phyloP scores from a whole-genome alignment of 306 rosid genomes.

The Cicer chorassanicum region DNA sequence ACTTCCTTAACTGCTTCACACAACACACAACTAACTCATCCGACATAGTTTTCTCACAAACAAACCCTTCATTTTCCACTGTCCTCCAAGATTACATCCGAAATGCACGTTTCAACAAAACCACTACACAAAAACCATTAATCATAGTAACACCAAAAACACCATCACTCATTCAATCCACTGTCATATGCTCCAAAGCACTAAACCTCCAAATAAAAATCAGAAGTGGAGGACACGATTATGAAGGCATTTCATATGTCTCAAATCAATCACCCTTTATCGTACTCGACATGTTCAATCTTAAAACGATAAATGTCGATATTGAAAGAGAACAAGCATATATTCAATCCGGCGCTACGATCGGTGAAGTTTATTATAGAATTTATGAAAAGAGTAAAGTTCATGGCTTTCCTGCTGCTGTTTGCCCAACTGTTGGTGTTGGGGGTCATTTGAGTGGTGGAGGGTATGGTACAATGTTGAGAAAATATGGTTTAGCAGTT shows the following conservation, averaged over 20 bases:
- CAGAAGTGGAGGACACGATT: slow-evolving; percentile 56
- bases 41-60: neutral
- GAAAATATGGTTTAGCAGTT: slow-evolving; percentile 45
- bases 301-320: slow-evolving; percentile 41
- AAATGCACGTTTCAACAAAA: slow-evolving; percentile 53
- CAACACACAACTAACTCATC: slow-evolving; percentile 29
- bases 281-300: slow-evolving; percentile 46
- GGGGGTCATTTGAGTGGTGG: slow-evolving; percentile 56
- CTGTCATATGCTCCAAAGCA: slow-evolving; percentile 45
- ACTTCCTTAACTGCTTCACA: slow-evolving; percentile 42
- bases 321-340: slow-evolving; percentile 10
- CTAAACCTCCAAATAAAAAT: slow-evolving; percentile 33
- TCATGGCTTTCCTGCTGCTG: slow-evolving; percentile 54
- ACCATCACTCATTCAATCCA: slow-evolving; percentile 42
- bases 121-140: slow-evolving; percentile 42
- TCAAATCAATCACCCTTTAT: slow-evolving; percentile 42
- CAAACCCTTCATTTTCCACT: slow-evolving; percentile 44
- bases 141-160: slow-evolving; percentile 43
- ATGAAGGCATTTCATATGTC: slow-evolving; percentile 49
- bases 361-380: slow-evolving; percentile 51
- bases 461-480: slow-evolving; percentile 49
- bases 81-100: slow-evolving; percentile 51
- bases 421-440: slow-evolving; percentile 54
- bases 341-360: slow-evolving; percentile 47
- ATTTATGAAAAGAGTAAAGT: slow-evolving; percentile 51